Conservation (phyloP, 169 alveolate genomes). For the Eimeria falciformis region DNA sequence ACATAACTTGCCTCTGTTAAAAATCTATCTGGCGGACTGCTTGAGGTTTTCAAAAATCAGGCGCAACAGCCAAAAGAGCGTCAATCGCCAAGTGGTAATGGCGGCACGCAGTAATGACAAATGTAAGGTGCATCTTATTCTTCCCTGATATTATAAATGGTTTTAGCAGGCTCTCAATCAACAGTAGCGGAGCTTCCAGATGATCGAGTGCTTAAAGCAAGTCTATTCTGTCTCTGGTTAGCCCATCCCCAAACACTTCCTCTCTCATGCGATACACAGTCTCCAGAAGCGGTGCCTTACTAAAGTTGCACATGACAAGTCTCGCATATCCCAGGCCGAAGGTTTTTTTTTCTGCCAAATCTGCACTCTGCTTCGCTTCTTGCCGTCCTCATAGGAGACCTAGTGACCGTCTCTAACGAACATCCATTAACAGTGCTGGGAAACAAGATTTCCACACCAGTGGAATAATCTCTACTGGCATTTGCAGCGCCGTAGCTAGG, state of each 20-base stretch:
- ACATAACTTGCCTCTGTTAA: slow-evolving; percentile 46
- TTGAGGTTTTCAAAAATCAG: slow-evolving; percentile 57
- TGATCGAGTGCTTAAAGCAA: slow-evolving; percentile 57
- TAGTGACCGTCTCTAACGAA: no score
- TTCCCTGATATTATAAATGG: slow-evolving; percentile 22
- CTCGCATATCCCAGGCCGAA: slow-evolving; percentile 61
- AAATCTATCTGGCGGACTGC: slow-evolving; percentile 54
- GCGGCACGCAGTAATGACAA: slow-evolving; percentile 64
- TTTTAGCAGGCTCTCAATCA: slow-evolving; percentile 56
- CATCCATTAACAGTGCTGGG: no score
- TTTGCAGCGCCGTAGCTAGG: no score
- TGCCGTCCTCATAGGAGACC: slow-evolving; percentile 69
- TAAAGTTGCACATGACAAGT: slow-evolving; percentile 53
- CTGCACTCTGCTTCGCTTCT: slow-evolving; percentile 60
- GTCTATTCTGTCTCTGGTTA: slow-evolving; percentile 61
- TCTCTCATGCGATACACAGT: slow-evolving; percentile 68
- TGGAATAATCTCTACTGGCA: no score
- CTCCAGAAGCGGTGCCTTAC: slow-evolving; percentile 43
- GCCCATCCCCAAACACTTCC: slow-evolving; percentile 61
- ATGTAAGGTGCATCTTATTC: slow-evolving; percentile 39
- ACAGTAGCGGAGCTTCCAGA: slow-evolving; percentile 51
- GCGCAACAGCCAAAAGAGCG: slow-evolving; percentile 53
- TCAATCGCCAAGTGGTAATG: slow-evolving; percentile 63
- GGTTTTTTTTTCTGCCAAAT: slow-evolving; percentile 25
- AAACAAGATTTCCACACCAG: no score